Percentiles rank a stretch among this genome's conserved stretches.
phyloP scores from a whole-genome alignment of 306 rosid genomes.

The Coriaria nepalensis region DNA sequence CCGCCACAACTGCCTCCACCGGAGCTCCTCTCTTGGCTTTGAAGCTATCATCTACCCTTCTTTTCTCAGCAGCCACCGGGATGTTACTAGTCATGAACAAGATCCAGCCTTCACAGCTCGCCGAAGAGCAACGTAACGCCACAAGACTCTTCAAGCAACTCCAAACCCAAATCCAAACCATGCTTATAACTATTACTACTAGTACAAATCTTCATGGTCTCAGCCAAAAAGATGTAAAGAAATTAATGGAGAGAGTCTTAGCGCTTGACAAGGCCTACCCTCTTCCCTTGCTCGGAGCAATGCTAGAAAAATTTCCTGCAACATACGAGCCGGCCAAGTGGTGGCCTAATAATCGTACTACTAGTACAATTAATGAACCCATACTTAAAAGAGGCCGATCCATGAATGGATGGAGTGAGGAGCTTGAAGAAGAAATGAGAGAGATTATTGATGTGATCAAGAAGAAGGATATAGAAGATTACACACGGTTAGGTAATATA shows the following conservation, averaged over 20 bases:
- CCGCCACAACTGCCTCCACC: slow-evolving; percentile 6
- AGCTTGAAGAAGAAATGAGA: slow-evolving; percentile 38
- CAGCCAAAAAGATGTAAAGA: slow-evolving; percentile 30
- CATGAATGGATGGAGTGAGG: slow-evolving; percentile 47
- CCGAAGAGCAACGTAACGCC: slow-evolving; percentile 73
- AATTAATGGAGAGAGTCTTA: slow-evolving; percentile 36
- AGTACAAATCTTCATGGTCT: slow-evolving; percentile 11
- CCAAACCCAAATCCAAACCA: slow-evolving; percentile 24
- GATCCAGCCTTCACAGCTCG: slow-evolving; percentile 73
- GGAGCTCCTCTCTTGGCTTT: slow-evolving; percentile 28
- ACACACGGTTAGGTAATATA: slow-evolving; percentile 49
- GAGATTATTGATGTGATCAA: slow-evolving; percentile 39
- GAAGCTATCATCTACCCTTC: slow-evolving; percentile 39
- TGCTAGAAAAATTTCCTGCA: slow-evolving; percentile 66
- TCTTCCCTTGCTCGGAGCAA: slow-evolving; percentile 57
- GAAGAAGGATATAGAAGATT: slow-evolving; percentile 49
- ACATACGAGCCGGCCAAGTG: slow-evolving; percentile 51
- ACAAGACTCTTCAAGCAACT: slow-evolving; percentile 46
- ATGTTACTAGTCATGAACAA: slow-evolving; percentile 45
- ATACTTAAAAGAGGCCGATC: not conserved
- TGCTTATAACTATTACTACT: slow-evolving; percentile 1
- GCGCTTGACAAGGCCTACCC: slow-evolving; percentile 71
- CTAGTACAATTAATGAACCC: not conserved
- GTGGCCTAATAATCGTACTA: slow-evolving; percentile 42
- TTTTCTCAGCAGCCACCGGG: slow-evolving; percentile 59